Evolutionary conservation across 176 grass and related monocot species (phyloP).

Genomic region (Ensete ventricosum): DNA sequence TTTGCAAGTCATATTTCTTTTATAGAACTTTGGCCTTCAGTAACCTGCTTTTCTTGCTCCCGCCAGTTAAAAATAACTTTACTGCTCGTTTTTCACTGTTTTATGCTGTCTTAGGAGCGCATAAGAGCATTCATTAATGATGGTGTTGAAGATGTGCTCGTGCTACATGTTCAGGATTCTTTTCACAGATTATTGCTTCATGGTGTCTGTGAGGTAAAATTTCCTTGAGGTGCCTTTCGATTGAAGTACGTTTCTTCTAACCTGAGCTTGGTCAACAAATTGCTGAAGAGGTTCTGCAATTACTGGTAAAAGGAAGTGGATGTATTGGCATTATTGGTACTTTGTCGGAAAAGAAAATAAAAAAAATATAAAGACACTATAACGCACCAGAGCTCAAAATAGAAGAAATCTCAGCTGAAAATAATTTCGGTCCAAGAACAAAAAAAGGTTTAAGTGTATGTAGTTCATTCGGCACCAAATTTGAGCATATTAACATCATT

Average conservation of each 20-base stretch:
- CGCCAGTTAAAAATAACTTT: not conserved
- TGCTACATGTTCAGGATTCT: constrained; percentile 67
- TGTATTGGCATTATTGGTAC: no score
- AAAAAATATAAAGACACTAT: no score
- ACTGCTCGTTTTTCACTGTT: not conserved
- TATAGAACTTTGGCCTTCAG: no score
- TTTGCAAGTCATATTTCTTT: no score
- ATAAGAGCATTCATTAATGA: constrained; percentile 45
- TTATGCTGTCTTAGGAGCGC: constrained; percentile 27
- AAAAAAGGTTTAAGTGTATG: not conserved
- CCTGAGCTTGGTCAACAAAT: not conserved
- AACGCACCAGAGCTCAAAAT: not conserved
- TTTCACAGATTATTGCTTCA: constrained; percentile 82
- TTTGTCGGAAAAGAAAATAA: no score
- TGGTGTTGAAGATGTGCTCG: constrained; percentile 34
- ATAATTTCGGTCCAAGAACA: not conserved
- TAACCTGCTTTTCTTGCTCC: not conserved
- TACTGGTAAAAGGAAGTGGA: not conserved
- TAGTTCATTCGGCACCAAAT: not conserved
- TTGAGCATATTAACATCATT: not conserved
- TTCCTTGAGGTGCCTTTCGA: not conserved
- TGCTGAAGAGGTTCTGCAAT: not conserved
- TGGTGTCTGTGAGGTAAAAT: constrained; percentile 83
- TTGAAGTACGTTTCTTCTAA: not conserved
- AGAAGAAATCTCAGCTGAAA: not conserved